phyloP scores from a whole-genome alignment of 2,329 filamentous ascomycete species.

The Claviceps humidiphila region DNA sequence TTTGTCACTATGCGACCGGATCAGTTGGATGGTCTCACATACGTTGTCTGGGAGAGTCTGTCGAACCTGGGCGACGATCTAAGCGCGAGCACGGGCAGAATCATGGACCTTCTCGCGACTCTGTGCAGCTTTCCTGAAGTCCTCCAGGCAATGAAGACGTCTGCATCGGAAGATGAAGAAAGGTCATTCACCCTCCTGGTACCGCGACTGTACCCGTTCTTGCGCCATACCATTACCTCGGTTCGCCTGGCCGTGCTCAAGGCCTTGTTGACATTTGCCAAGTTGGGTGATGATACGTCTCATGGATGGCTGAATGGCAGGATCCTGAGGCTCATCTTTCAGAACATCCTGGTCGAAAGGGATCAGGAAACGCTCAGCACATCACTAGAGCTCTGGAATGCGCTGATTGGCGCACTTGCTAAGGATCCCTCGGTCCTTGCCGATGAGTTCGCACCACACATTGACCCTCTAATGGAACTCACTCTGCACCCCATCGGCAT shows the following conservation, averaged over 20 bases:
- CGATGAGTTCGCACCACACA: slow-evolving; percentile 58
- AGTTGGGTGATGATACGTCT: slow-evolving; percentile 65
- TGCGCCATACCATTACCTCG: slow-evolving; percentile 92
- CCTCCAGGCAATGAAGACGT: slow-evolving; percentile 82
- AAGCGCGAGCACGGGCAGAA: slow-evolving; percentile 91
- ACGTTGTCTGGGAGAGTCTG: slow-evolving; percentile 94
- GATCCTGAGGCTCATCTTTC: slow-evolving; percentile 78
- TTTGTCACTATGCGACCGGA: slow-evolving; percentile 75
- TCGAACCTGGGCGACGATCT: slow-evolving; percentile 95
- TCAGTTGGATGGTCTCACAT: slow-evolving; percentile 69
- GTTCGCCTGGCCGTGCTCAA: slow-evolving; percentile 88
- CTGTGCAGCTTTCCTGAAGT: slow-evolving; percentile 91
- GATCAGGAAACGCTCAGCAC: slow-evolving; percentile 70
- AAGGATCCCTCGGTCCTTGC: slow-evolving; percentile 52
- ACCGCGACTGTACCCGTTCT: slow-evolving; percentile 85
- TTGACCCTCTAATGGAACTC: slow-evolving; percentile 71
- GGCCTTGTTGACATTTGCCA: slow-evolving; percentile 83
- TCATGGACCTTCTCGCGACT: slow-evolving; percentile 95
- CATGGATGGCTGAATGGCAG: slow-evolving; percentile 88
- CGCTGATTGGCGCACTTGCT: slow-evolving; percentile 57
- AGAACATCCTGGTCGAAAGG: slow-evolving; percentile 88
- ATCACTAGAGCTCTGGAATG: slow-evolving; percentile 77
- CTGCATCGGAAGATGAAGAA: slow-evolving; percentile 68
- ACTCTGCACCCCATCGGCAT: slow-evolving; percentile 87
- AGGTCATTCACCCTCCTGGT: slow-evolving; percentile 88